phyloP scores from a whole-genome alignment of 1,284 basidiomycete species.

The Anthracocystis panici-leucophaei region DNA sequence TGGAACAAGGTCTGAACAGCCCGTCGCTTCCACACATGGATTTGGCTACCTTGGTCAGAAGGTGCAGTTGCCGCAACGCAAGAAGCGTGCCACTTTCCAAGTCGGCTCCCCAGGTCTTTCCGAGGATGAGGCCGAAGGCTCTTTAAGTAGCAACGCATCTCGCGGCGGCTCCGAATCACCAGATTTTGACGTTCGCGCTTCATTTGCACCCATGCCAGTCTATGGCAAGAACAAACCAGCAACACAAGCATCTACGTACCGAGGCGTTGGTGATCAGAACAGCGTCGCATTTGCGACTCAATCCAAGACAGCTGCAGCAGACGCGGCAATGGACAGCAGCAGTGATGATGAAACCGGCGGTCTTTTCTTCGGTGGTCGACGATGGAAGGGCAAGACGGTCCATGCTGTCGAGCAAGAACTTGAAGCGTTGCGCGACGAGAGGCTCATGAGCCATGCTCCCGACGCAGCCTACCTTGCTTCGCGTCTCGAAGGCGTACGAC shows the following conservation, averaged over 20 bases:
- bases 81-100: conserved; percentile 46
- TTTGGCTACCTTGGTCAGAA: conserved; percentile 35
- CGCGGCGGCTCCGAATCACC: conserved; percentile 35
- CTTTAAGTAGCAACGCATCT: conserved; percentile 26
- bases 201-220: conserved; percentile 57
- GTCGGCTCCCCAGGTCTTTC: conserved; percentile 50
- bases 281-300: not conserved
- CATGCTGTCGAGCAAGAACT: conserved; percentile 65
- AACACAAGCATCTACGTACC: conserved; percentile 6
- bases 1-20: conserved; percentile 10
- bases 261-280: conserved; percentile 28
- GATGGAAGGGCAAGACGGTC: conserved; percentile 65
- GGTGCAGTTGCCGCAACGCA: conserved; percentile 34
- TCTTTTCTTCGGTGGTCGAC: conserved; percentile 49
- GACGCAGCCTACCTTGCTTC: conserved; percentile 62
- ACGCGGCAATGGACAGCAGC: conserved; percentile 10
- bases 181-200: conserved; percentile 58
- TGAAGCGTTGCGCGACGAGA: conserved; percentile 57
- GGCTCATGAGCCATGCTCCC: conserved; percentile 62
- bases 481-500: conserved; percentile 55
- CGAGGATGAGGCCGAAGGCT: conserved; percentile 26
- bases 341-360: conserved; percentile 43
- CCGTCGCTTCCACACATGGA: conserved; percentile 32
- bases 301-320: conserved; percentile 1
- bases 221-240: conserved; percentile 31